Evolutionary conservation across 352 stramenopile genomes (phyloP).

Genomic region (Pythium graminicola): DNA sequence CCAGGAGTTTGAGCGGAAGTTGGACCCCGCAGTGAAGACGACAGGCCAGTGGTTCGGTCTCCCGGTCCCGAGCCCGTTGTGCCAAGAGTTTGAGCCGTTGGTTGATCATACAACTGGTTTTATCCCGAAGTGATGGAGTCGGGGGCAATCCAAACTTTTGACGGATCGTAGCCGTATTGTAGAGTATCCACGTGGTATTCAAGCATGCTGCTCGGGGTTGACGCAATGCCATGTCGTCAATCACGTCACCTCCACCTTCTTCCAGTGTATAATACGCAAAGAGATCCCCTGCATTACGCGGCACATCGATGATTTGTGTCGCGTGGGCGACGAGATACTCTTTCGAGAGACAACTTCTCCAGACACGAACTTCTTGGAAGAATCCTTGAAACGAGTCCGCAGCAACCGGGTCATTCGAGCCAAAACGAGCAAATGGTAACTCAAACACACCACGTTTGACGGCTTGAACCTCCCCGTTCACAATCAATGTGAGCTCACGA

Average conservation of each 20-base stretch:
- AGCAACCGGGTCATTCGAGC: conserved; percentile 23
- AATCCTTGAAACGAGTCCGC: conserved; percentile 55
- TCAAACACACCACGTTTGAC: conserved; percentile 48
- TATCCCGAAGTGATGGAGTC: conserved; percentile 56
- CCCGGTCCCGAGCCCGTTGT: conserved; percentile 42
- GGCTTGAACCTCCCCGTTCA: conserved; percentile 38
- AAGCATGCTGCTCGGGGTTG: conserved; percentile 44
- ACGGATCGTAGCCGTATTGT: conserved; percentile 39
- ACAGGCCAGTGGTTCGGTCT: conserved; percentile 34
- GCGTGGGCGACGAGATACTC: conserved; percentile 34
- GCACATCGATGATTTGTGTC: conserved; percentile 35
- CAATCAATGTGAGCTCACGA: conserved; percentile 42
- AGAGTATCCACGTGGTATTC: conserved; percentile 39
- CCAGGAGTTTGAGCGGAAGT: conserved; percentile 34
- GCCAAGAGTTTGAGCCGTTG: conserved; percentile 58
- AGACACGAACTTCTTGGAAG: conserved; percentile 65
- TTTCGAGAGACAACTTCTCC: conserved; percentile 33
- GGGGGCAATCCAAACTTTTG: conserved; percentile 44
- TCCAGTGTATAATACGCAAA: conserved; percentile 73
- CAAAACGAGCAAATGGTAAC: conserved; percentile 43
- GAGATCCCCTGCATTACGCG: conserved; percentile 14
- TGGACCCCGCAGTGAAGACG: conserved; percentile 35
- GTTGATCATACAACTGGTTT: conserved; percentile 63
- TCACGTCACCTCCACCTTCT: conserved; percentile 55
- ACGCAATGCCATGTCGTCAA: conserved; percentile 63